Conservation (phyloP, 1,284 basidiomycete species). For the Cutaneotrichosporon daszewskae region DNA sequence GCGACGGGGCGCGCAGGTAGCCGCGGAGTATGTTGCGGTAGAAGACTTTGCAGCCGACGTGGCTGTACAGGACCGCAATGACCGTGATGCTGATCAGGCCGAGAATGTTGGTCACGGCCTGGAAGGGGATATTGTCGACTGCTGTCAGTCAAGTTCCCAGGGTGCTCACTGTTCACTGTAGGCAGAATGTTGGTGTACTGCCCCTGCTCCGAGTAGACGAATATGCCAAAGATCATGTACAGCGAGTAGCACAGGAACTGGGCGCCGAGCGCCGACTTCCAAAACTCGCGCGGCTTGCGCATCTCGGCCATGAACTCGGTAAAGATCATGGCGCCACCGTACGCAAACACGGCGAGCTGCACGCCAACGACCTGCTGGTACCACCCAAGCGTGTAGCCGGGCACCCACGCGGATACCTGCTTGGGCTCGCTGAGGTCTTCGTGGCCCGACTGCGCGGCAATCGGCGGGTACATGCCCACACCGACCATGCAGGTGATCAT, state of each 20-base stretch:
- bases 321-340: slow-evolving; percentile 55
- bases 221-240: slow-evolving; percentile 49
- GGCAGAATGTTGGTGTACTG: slow-evolving; percentile 57
- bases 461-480: slow-evolving; percentile 39
- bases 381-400: slow-evolving; percentile 45
- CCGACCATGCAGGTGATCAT: slow-evolving; percentile 11
- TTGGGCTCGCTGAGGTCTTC: slow-evolving; percentile 48
- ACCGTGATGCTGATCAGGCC: slow-evolving; percentile 49
- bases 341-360: slow-evolving; percentile 56
- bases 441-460: slow-evolving; percentile 48
- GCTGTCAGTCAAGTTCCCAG: no score
- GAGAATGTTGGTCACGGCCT: slow-evolving; percentile 53
- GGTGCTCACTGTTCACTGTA: slow-evolving; percentile 60
- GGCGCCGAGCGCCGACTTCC: slow-evolving; percentile 60
- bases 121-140: slow-evolving; percentile 51
- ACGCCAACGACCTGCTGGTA: slow-evolving; percentile 48
- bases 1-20: slow-evolving; percentile 54
- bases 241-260: slow-evolving; percentile 56
- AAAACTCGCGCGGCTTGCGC: slow-evolving; percentile 65
- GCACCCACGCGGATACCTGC: slow-evolving; percentile 49
- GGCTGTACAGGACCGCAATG: slow-evolving; percentile 60
- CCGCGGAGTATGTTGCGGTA: slow-evolving; percentile 48
- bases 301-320: slow-evolving; percentile 65
- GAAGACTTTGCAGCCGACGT: slow-evolving; percentile 48
- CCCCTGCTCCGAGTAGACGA: slow-evolving; percentile 54